Percentiles rank a stretch among this genome's conserved stretches.
These are phyloP conservation scores for Amauroascus verrucosus DNA, from an alignment of 2,329 filamentous ascomycete species.

Conservation along the genomic window DNA sequence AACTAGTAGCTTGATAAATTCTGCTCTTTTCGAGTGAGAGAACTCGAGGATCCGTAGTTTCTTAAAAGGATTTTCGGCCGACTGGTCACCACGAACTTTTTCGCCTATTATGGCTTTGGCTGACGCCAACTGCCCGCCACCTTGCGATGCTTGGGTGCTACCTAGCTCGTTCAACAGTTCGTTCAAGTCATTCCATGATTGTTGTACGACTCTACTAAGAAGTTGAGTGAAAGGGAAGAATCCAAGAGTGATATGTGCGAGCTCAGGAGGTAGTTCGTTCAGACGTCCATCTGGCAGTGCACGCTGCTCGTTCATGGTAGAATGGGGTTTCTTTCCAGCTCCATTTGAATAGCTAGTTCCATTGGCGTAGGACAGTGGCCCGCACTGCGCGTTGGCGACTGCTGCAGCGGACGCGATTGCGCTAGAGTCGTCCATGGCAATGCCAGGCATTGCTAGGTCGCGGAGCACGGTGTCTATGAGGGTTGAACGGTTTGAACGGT, in stretches of 20 bases:
- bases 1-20: conserved; percentile 88
- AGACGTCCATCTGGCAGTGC: neutral
- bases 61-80: conserved; percentile 57
- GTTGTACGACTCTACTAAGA: conserved; percentile 68
- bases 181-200: conserved; percentile 67
- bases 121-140: conserved; percentile 24
- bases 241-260: conserved; percentile 60
- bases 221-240: conserved; percentile 68
- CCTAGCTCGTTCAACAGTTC: conserved; percentile 61
- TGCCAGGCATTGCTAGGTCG: conserved; percentile 33
- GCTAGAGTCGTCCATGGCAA: conserved; percentile 29
- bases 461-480: neutral
- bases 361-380: conserved; percentile 4
- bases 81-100: conserved; percentile 25
- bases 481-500: neutral
- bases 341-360: conserved; percentile 5
- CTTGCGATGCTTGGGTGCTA: conserved; percentile 51
- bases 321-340: neutral
- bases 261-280: conserved; percentile 39
- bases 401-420: neutral
- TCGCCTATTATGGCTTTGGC: conserved; percentile 21
- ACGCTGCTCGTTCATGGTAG: neutral
- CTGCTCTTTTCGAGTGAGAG: conserved; percentile 66
- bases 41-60: conserved; percentile 67
- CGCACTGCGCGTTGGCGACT: neutral